phyloP scores from a whole-genome alignment of 2,329 filamentous ascomycete species.

The Endoconidiophora laricicola region DNA sequence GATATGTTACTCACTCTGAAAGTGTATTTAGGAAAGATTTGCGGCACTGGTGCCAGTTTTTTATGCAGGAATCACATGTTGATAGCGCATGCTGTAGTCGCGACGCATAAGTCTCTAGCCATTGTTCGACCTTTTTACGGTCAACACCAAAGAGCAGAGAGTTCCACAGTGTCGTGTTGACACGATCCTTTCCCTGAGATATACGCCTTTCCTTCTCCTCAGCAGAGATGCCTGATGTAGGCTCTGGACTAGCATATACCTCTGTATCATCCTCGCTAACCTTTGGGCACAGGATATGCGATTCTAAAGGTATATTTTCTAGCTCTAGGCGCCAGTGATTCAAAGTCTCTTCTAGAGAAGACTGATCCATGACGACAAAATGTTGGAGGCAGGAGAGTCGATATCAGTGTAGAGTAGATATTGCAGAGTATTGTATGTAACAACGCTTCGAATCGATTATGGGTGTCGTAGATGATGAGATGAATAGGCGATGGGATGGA shows the following conservation, averaged over 20 bases:
- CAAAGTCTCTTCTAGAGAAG: conserved; percentile 25
- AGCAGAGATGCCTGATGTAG: conserved; percentile 29
- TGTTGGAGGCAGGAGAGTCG: background rate
- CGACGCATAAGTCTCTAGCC: conserved; percentile 41
- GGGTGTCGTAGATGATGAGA: no score
- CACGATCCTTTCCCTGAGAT: conserved; percentile 35
- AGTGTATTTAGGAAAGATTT: conserved; percentile 45
- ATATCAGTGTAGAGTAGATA: no score
- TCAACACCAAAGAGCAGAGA: conserved; percentile 53
- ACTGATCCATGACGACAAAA: conserved; percentile 21
- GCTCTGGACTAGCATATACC: conserved; percentile 36
- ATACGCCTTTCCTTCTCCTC: conserved; percentile 38
- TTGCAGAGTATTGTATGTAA: no score
- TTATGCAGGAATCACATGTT: conserved; percentile 52
- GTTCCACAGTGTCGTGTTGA: conserved; percentile 48
- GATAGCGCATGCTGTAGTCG: conserved; percentile 42
- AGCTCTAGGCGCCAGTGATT: conserved; percentile 28
- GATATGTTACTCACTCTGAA: conserved; percentile 33
- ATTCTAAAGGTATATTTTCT: conserved; percentile 27
- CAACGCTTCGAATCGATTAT: no score
- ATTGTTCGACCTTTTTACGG: conserved; percentile 39
- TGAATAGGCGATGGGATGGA: no score
- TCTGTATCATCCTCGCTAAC: conserved; percentile 43
- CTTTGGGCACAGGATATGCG: conserved; percentile 54
- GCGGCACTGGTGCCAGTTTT: conserved; percentile 57